A percentile compares a stretch with the other conserved stretches of the same genome.
Evolutionary conservation across 257 asterid species (phyloP).

Genomic region (Perilla frutescens): DNA sequence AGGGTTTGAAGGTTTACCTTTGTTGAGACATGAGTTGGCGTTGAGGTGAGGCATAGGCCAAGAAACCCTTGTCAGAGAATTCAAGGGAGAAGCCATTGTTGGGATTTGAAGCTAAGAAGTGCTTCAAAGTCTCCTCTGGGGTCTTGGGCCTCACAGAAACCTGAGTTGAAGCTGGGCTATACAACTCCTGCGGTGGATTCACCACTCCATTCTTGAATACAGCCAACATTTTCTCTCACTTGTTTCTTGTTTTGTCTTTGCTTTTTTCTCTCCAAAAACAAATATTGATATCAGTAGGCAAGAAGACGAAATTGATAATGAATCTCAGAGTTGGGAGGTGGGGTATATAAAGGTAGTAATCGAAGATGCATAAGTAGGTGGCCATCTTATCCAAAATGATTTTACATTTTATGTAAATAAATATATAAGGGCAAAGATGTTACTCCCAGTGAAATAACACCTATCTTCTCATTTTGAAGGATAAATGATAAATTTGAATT

Average conservation of each 20-base stretch:
- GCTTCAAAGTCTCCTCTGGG: conserved; percentile 66
- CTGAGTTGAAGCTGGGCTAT: conserved; percentile 62
- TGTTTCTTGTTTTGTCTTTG: neutral
- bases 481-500: neutral
- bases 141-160: conserved; percentile 36
- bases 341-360: conserved; percentile 47
- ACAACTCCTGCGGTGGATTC: conserved; percentile 79
- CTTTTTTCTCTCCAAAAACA: conserved; percentile 1
- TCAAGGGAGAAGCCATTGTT: conserved; percentile 61
- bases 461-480: neutral
- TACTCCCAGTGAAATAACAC: neutral
- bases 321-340: conserved; percentile 9
- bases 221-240: conserved; percentile 60
- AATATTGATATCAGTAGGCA: neutral
- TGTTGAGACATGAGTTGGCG: conserved; percentile 41
- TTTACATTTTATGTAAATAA: neutral
- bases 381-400: conserved; percentile 62
- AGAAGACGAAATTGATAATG: conserved; percentile 34
- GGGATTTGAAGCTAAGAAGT: conserved; percentile 66
- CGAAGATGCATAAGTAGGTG: conserved; percentile 42
- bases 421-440: too few relatives aligned
- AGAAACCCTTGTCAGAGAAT: conserved; percentile 61
- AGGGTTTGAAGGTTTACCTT: conserved; percentile 50
- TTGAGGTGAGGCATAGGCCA: conserved; percentile 69
- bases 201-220: conserved; percentile 79